Conservation (phyloP, 2,329 filamentous ascomycete species). For the Parastagonospora nodorum region DNA sequence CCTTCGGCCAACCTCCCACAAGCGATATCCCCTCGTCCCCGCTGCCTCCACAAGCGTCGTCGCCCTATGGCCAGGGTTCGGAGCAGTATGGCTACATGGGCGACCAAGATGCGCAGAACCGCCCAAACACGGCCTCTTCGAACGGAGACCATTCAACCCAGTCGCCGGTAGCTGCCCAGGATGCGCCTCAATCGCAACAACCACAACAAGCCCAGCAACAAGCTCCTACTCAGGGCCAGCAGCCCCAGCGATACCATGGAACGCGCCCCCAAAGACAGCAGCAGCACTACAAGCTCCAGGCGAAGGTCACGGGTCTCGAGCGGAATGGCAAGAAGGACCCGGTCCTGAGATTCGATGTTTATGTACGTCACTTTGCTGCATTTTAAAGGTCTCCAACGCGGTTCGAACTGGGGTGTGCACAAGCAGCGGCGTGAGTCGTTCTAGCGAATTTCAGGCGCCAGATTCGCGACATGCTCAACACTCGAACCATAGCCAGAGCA, state of each 20-base stretch:
- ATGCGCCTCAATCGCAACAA: constrained; percentile 32
- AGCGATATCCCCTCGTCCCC: constrained; percentile 48
- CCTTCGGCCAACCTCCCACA: constrained; percentile 53
- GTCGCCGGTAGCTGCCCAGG: constrained; percentile 37
- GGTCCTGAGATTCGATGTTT: constrained; percentile 91
- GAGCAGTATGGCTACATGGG: constrained; percentile 44
- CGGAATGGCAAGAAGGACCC: constrained; percentile 94
- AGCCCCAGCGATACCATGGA: constrained; percentile 54
- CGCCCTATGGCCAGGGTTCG: constrained; percentile 44
- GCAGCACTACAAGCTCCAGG: constrained; percentile 83
- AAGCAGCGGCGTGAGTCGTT: no score
- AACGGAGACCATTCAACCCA: constrained; percentile 43
- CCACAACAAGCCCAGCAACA: constrained; percentile 43
- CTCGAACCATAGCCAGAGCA: no score
- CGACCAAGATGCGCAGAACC: constrained; percentile 34
- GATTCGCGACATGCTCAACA: no score
- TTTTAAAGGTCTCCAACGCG: no score
- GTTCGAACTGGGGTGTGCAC: no score
- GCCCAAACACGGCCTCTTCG: constrained; percentile 33
- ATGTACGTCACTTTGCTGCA: constrained; percentile 63
- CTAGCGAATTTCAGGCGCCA: no score
- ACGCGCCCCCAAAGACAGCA: constrained; percentile 54
- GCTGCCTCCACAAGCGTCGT: constrained; percentile 47
- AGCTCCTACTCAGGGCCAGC: constrained; percentile 46
- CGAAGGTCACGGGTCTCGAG: constrained; percentile 92